Conservation (phyloP, 2,329 filamentous ascomycete species). For the Paecilomyces sp. region DNA sequence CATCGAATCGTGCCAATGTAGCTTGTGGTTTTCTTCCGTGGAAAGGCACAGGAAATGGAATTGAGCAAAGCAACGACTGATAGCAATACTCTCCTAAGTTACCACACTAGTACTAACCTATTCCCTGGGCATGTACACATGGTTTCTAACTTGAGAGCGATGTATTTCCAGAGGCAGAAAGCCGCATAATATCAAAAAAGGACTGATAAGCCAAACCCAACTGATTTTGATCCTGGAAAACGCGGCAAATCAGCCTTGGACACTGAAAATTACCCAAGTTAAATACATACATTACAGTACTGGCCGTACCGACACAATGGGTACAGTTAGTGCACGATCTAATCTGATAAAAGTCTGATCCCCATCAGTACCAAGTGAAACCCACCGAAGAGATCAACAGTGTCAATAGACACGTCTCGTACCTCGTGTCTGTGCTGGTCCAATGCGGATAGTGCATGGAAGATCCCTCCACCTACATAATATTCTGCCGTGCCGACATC, state of each 20-base stretch:
- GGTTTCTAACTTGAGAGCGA: not conserved
- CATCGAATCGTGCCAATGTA: not conserved
- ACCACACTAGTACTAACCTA: not conserved
- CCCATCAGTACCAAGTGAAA: not conserved
- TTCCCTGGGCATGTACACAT: not conserved
- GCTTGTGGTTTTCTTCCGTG: not conserved
- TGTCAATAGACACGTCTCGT: not conserved
- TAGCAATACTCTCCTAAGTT: not conserved
- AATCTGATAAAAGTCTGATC: not conserved
- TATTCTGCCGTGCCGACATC: not conserved
- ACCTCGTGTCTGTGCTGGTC: not conserved
- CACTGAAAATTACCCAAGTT: not conserved
- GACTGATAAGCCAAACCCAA: not conserved
- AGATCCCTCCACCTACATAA: not conserved
- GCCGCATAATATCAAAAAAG: not conserved
- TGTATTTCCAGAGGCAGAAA: not conserved
- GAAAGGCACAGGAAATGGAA: not conserved
- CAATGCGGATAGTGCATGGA: not conserved
- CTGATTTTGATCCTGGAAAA: not conserved
- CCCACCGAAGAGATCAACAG: not conserved
- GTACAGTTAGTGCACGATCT: not conserved
- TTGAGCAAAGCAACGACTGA: not conserved
- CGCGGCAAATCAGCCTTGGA: not conserved
- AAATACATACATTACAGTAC: too few relatives aligned
- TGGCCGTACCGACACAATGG: too few relatives aligned